A percentile compares a stretch with the other conserved stretches of the same genome.
Evolutionary conservation across 2,329 filamentous ascomycete genomes (phyloP).

Genomic region (Scorias spongiosa): DNA sequence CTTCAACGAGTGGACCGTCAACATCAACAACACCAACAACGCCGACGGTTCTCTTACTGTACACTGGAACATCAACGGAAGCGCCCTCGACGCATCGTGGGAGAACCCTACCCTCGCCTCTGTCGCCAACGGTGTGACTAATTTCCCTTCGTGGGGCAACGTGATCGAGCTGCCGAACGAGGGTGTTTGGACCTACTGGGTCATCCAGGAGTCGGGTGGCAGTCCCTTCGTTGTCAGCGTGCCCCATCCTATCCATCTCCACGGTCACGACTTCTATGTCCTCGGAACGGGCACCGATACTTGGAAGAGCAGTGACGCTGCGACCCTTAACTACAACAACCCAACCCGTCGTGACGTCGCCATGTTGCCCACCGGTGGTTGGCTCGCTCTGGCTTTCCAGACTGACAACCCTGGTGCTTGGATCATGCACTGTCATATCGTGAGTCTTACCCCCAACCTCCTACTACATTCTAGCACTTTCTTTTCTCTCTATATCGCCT

Average conservation of each 20-base stretch:
- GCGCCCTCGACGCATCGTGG: constrained; percentile 28
- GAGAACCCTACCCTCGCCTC: constrained; percentile 30
- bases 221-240: constrained; percentile 15
- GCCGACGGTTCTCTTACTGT: constrained; percentile 16
- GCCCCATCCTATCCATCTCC: constrained; percentile 20
- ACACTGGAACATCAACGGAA: constrained; percentile 22
- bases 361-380: constrained; percentile 23
- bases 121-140: constrained; percentile 25
- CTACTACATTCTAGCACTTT: neutral
- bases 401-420: constrained; percentile 30
- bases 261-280: constrained; percentile 20
- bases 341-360: constrained; percentile 26
- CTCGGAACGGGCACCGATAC: constrained; percentile 13
- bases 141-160: constrained; percentile 24
- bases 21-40: constrained; percentile 15
- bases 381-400: constrained; percentile 26
- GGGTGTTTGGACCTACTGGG: constrained; percentile 19
- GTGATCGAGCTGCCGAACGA: constrained; percentile 18
- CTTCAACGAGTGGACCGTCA: constrained; percentile 14
- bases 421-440: constrained; percentile 29
- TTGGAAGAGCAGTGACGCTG: constrained; percentile 11
- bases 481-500: neutral
- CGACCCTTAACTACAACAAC: constrained; percentile 20
- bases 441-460: constrained; percentile 4
- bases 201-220: constrained; percentile 18